Evolutionary conservation across 495 filamentous ascomycete species (phyloP).

Genomic region (Cercophora scortea): DNA sequence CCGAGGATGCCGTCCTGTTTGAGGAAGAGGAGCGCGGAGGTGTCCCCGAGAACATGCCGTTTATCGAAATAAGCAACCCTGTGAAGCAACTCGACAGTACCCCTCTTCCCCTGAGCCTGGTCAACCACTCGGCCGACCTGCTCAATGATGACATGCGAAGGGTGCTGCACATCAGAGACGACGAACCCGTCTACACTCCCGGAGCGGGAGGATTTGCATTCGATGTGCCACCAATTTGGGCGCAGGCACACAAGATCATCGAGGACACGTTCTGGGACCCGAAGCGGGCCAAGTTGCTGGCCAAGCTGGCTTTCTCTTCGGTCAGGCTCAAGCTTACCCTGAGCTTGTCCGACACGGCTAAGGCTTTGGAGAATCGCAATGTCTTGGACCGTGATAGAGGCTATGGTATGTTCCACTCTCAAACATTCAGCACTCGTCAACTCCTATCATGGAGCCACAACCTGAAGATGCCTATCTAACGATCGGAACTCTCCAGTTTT

Average conservation of each 20-base stretch:
- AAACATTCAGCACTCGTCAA: not conserved
- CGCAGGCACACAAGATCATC: constrained; percentile 3
- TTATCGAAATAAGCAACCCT: constrained; percentile 28
- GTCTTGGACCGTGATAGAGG: constrained; percentile 28
- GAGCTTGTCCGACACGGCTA: not conserved
- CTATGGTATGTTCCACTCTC: constrained; percentile 12
- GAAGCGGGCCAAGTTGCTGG: not conserved
- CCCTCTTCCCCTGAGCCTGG: constrained; percentile 11
- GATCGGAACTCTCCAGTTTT: constrained; percentile 19
- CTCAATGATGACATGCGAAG: too few relatives aligned
- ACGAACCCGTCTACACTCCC: not conserved
- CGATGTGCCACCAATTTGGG: constrained; percentile 5
- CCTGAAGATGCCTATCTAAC: not conserved
- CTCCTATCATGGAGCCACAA: not conserved
- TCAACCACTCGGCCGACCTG: not conserved
- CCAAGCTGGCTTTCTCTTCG: constrained; percentile 1
- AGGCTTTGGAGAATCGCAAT: not conserved
- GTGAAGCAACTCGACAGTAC: constrained; percentile 26
- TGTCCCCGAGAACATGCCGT: constrained; percentile 22
- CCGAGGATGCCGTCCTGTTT: constrained; percentile 41
- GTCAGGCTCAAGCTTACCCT: constrained; percentile 2
- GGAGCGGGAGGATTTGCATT: constrained; percentile 4
- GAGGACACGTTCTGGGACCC: not conserved
- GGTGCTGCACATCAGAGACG: too few relatives aligned
- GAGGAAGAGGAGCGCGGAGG: constrained; percentile 24